Conservation (phyloP, 305 asterid species). For the Solanum aculeatissimum region DNA sequence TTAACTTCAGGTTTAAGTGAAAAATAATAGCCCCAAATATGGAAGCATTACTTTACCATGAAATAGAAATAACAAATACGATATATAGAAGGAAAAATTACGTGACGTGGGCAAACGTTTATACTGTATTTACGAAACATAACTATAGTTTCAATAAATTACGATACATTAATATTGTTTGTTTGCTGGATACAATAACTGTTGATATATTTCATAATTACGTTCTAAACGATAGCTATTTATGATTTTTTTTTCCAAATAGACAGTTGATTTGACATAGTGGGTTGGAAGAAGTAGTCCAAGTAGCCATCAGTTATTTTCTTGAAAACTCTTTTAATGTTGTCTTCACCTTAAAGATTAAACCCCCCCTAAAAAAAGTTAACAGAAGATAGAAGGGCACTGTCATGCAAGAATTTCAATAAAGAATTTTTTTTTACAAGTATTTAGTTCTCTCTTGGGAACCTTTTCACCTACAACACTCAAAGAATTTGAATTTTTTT, state of each 20-base stretch:
- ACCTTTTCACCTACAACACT: slow-evolving; percentile 13
- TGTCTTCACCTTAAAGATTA: slow-evolving; percentile 60
- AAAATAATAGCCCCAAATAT: neutral
- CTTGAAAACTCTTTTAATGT: slow-evolving; percentile 31
- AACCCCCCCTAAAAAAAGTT: slow-evolving; percentile 1
- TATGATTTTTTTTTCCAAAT: too few species aligned
- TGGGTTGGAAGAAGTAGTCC: neutral
- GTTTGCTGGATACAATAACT: neutral
- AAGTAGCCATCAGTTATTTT: neutral
- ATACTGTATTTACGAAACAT: neutral
- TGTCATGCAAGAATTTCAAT: slow-evolving; percentile 19
- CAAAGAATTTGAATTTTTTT: neutral
- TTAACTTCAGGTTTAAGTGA: slow-evolving; percentile 1
- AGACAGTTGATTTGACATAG: neutral
- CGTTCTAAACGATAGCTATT: neutral
- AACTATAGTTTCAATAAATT: neutral
- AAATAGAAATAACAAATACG: neutral
- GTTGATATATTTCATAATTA: neutral
- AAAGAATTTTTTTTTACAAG: slow-evolving; percentile 1
- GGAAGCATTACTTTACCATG: neutral
- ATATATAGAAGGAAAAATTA: neutral
- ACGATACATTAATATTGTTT: neutral
- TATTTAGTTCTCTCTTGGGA: slow-evolving; percentile 2
- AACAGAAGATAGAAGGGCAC: slow-evolving; percentile 34
- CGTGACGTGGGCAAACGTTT: neutral